Conservation (phyloP, 495 filamentous ascomycete species). For the Pyronema domesticum region DNA sequence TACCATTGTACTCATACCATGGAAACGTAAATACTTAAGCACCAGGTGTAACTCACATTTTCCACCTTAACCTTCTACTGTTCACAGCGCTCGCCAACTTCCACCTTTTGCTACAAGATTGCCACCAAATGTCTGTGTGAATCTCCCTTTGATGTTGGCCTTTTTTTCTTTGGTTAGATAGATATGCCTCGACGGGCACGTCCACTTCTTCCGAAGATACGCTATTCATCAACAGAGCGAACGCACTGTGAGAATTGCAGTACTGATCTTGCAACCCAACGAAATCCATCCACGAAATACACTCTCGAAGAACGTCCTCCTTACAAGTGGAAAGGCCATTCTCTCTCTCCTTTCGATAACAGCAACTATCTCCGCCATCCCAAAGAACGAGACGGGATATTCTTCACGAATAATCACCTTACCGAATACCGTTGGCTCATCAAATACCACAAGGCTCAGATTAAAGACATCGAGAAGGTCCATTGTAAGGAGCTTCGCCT, state of each 20-base stretch:
- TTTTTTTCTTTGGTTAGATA: background rate
- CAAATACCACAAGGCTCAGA: slow-evolving; percentile 1
- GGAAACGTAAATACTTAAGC: too few species aligned
- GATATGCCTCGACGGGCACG: background rate
- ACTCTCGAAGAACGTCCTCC: background rate
- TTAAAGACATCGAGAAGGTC: background rate
- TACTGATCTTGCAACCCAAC: background rate
- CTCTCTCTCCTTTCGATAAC: background rate
- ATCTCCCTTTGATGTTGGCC: background rate
- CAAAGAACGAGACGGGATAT: slow-evolving; percentile 4
- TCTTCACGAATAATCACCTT: background rate
- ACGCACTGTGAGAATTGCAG: background rate
- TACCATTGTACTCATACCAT: too few species aligned
- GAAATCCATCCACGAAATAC: background rate
- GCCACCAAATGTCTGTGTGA: too few species aligned
- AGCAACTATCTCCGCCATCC: background rate
- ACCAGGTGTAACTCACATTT: too few species aligned
- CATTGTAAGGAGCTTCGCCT: slow-evolving; percentile 1
- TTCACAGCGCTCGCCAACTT: too few species aligned
- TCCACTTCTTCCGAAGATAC: background rate
- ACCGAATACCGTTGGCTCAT: slow-evolving; percentile 2
- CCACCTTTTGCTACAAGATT: too few species aligned
- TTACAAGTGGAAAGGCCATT: slow-evolving; percentile 3
- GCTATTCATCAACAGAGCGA: background rate
- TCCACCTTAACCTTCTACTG: too few species aligned